phyloP scores from a whole-genome alignment of 148 eudicot genomes.

The Polygonum maritimum region DNA sequence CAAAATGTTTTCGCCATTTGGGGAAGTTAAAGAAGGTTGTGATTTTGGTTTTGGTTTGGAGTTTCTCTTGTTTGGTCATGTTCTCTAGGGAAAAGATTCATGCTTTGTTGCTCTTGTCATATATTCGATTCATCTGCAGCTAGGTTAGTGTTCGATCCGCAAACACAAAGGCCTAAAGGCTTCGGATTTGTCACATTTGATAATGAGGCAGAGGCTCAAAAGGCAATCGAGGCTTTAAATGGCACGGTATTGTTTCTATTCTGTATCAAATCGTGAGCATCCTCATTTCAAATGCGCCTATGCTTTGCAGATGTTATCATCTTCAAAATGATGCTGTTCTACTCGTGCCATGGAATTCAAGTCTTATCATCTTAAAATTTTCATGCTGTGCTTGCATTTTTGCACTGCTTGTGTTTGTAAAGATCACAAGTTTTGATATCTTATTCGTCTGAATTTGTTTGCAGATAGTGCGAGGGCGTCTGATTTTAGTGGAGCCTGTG shows the following conservation, averaged over 20 bases:
- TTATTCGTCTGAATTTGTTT: neutral
- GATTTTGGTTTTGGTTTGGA: neutral
- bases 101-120: conserved; percentile 1
- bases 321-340: neutral
- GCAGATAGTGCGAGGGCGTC: conserved; percentile 46
- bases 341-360: neutral
- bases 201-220: conserved; percentile 52
- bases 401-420: neutral
- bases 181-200: conserved; percentile 71
- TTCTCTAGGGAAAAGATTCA: neutral
- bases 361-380: neutral
- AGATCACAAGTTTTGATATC: neutral
- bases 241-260: conserved; percentile 44
- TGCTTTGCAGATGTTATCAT: neutral
- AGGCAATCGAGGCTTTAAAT: conserved; percentile 57
- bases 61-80: neutral
- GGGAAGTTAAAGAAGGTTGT: conserved; percentile 41
- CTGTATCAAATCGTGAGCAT: neutral
- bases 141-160: conserved; percentile 40
- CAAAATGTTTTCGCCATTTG: conserved; percentile 49
- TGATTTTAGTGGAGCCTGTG: conserved; percentile 56
- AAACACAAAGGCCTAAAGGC: conserved; percentile 64
- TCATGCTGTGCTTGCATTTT: neutral
- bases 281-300: neutral
- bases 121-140: conserved; percentile 29